Evolutionary conservation across 257 asterid genomes (phyloP).

Genomic region (Nicotiana otophora): DNA sequence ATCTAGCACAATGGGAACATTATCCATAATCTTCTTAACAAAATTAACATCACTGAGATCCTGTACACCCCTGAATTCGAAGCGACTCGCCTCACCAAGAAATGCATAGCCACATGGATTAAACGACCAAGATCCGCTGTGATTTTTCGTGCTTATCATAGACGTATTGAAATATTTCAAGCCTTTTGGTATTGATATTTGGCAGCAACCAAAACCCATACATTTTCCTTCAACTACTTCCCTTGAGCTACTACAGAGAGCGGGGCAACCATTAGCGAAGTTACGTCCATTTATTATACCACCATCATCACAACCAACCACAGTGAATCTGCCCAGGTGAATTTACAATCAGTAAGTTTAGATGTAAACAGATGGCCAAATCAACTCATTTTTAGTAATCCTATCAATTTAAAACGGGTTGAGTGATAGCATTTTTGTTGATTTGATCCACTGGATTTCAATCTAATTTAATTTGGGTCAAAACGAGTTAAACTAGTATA

Average conservation of each 20-base stretch:
- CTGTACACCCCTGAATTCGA: slow-evolving; percentile 11
- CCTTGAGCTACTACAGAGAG: slow-evolving; percentile 22
- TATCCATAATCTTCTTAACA: slow-evolving; percentile 15
- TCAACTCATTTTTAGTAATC: neutral
- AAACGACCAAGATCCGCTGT: slow-evolving; percentile 20
- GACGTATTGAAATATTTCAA: slow-evolving; percentile 14
- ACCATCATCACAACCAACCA: slow-evolving; percentile 50
- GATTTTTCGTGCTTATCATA: neutral
- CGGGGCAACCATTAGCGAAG: slow-evolving; percentile 34
- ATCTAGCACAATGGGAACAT: slow-evolving; percentile 48
- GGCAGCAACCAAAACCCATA: slow-evolving; percentile 58
- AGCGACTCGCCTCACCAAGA: slow-evolving; percentile 41
- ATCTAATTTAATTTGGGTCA: neutral
- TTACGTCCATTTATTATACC: slow-evolving; percentile 21
- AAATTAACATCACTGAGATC: slow-evolving; percentile 31
- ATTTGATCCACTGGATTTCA: neutral
- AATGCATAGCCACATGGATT: slow-evolving; percentile 43
- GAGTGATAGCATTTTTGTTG: neutral
- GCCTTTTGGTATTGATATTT: slow-evolving; percentile 45
- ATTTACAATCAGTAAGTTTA: neutral
- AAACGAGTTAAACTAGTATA: neutral
- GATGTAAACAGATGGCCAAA: neutral
- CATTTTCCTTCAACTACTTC: slow-evolving; percentile 40
- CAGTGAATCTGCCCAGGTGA: slow-evolving; percentile 29
- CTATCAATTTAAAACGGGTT: neutral